Percentiles rank a stretch among this genome's conserved stretches.
phyloP scores from a whole-genome alignment of 495 filamentous ascomycete species.

The Cenococcum geophilum region DNA sequence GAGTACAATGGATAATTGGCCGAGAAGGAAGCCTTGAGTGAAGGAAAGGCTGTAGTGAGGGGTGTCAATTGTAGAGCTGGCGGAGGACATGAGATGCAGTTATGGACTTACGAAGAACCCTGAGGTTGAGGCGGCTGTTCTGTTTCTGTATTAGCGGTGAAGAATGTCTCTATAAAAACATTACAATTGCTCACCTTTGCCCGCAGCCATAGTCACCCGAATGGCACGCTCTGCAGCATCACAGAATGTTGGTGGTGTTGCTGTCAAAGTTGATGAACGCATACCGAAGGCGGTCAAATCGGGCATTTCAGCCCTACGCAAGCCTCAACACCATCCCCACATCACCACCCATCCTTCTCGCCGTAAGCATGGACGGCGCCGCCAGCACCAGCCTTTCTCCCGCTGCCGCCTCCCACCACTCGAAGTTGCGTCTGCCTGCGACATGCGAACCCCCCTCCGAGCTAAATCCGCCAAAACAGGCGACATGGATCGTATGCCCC shows the following conservation, averaged over 20 bases:
- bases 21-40: conserved; percentile 86
- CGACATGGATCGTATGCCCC: conserved; percentile 33
- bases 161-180: not conserved
- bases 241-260: not conserved
- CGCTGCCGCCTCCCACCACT: conserved; percentile 23
- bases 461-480: conserved; percentile 31
- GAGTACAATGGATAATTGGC: conserved; percentile 85
- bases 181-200: not conserved
- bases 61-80: conserved; percentile 8
- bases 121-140: conserved; percentile 15
- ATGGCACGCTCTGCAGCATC: not conserved
- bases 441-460: conserved; percentile 36
- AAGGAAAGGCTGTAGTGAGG: conserved; percentile 62
- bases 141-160: not conserved
- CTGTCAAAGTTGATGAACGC: no score
- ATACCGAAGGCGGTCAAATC: no score
- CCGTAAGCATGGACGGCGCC: conserved; percentile 24
- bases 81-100: not conserved
- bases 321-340: conserved; percentile 7
- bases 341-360: not conserved
- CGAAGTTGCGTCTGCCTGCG: conserved; percentile 32
- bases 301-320: not conserved
- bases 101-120: conserved; percentile 24
- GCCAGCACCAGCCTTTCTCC: conserved; percentile 28
- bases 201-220: not conserved